Percentiles rank a stretch among this genome's conserved stretches.
Conservation (phyloP, 2,329 filamentous ascomycete genomes). For the Cercospora sp. region DNA sequence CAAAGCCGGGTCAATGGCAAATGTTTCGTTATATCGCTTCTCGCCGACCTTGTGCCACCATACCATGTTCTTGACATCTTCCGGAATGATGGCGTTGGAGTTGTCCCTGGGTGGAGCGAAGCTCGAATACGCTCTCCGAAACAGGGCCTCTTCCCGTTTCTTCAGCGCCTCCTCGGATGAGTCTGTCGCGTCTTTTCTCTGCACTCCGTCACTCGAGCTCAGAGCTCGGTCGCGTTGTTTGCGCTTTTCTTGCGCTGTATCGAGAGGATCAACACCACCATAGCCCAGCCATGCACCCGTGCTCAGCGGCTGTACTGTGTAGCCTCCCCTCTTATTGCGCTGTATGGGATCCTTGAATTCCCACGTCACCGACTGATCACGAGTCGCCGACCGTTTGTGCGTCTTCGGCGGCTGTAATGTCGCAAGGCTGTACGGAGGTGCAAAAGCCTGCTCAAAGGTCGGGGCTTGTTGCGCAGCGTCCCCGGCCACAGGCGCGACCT, state of each 20-base stretch:
- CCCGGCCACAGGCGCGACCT: constrained; percentile 58
- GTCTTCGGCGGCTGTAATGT: constrained; percentile 68
- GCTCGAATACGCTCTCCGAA: constrained; percentile 74
- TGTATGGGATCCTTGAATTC: constrained; percentile 38
- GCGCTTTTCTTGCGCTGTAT: constrained; percentile 58
- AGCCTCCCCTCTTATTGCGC: constrained; percentile 51
- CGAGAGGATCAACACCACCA: constrained; percentile 47
- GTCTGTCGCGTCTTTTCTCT: constrained; percentile 28
- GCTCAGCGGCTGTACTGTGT: constrained; percentile 66
- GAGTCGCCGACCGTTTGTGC: constrained; percentile 67
- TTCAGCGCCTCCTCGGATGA: constrained; percentile 47
- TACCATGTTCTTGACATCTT: constrained; percentile 65
- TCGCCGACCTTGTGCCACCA: constrained; percentile 76
- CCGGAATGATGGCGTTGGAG: constrained; percentile 67
- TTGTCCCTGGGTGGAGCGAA: constrained; percentile 78
- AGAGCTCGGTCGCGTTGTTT: constrained; percentile 72
- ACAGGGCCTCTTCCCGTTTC: constrained; percentile 69
- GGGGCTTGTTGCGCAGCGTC: constrained; percentile 52
- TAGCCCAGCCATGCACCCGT: constrained; percentile 67
- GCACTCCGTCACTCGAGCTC: constrained; percentile 63
- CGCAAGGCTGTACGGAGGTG: constrained; percentile 65
- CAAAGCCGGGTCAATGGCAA: constrained; percentile 56
- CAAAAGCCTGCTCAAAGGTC: constrained; percentile 73
- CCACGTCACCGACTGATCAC: constrained; percentile 53
- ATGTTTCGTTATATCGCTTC: constrained; percentile 64